Evolutionary conservation across 2,329 filamentous ascomycete genomes (phyloP).

Genomic region (Beauveria pseudobassiana): DNA sequence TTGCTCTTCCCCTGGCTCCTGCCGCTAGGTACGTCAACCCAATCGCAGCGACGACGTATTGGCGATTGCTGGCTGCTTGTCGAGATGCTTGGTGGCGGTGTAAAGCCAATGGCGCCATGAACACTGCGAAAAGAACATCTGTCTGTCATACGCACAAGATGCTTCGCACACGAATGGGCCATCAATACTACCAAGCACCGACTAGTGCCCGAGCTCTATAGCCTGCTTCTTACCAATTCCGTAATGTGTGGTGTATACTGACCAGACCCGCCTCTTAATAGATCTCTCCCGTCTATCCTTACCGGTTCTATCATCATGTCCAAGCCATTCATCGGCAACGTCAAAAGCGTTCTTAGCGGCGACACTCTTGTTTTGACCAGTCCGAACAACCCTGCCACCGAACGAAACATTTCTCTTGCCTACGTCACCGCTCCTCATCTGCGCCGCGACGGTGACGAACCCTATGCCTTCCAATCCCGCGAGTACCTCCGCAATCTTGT

Average conservation of each 20-base stretch:
- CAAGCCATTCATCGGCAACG: constrained; percentile 58
- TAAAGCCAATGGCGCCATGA: not conserved
- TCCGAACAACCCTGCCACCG: constrained; percentile 70
- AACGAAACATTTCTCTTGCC: constrained; percentile 82
- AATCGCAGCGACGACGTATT: not conserved
- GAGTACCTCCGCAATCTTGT: constrained; percentile 80
- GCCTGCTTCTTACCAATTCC: not conserved
- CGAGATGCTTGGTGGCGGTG: constrained; percentile 4
- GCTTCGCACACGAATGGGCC: not conserved
- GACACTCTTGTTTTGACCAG: constrained; percentile 83
- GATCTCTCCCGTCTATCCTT: constrained; percentile 15
- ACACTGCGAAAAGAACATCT: not conserved
- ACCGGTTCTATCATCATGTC: constrained; percentile 32
- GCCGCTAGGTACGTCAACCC: constrained; percentile 6
- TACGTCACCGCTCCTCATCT: constrained; percentile 86
- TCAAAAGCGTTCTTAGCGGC: constrained; percentile 91
- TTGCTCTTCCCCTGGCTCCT: not conserved
- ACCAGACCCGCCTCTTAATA: not conserved
- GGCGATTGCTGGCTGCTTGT: not conserved
- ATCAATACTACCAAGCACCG: not conserved
- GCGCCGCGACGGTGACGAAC: constrained; percentile 84
- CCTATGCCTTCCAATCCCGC: constrained; percentile 87
- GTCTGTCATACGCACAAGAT: not conserved
- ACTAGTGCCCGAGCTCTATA: not conserved
- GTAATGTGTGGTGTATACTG: not conserved